Conservation (phyloP, 148 eudicot species). For the Amaranthus hypochondriacus region DNA sequence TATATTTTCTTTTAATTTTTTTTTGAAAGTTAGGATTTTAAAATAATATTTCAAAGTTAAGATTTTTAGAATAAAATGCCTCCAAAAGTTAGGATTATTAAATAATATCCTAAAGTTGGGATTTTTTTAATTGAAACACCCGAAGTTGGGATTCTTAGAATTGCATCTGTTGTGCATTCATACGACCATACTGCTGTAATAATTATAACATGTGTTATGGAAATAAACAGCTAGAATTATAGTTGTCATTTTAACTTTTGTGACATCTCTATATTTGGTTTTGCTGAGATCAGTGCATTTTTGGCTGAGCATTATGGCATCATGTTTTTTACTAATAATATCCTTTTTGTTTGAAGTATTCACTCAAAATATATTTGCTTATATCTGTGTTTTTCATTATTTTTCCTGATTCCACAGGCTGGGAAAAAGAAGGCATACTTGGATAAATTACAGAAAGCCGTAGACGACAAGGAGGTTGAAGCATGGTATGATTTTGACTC, state of each 20-base stretch:
- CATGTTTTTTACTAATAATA: too few species aligned
- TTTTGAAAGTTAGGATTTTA: too few species aligned
- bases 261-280: background rate
- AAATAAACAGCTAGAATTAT: background rate
- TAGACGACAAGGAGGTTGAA: conserved; percentile 42
- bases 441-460: conserved; percentile 39
- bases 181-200: too few species aligned
- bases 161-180: too few species aligned
- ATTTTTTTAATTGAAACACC: too few species aligned
- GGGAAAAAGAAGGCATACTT: conserved; percentile 51
- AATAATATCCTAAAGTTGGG: too few species aligned
- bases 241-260: background rate
- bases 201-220: background rate
- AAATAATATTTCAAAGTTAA: background rate
- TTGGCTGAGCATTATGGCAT: too few species aligned
- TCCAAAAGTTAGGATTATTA: too few species aligned
- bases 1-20: too few species aligned
- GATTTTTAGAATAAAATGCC: too few species aligned
- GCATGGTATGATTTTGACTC: conserved; percentile 39
- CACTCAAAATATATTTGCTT: background rate
- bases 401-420: conserved; percentile 33
- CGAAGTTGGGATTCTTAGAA: too few species aligned
- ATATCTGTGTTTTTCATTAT: background rate
- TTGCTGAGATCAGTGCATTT: background rate
- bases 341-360: too few species aligned